Conservation (phyloP, 768 basidiomycete genomes). For the Pluteus cervinus region DNA sequence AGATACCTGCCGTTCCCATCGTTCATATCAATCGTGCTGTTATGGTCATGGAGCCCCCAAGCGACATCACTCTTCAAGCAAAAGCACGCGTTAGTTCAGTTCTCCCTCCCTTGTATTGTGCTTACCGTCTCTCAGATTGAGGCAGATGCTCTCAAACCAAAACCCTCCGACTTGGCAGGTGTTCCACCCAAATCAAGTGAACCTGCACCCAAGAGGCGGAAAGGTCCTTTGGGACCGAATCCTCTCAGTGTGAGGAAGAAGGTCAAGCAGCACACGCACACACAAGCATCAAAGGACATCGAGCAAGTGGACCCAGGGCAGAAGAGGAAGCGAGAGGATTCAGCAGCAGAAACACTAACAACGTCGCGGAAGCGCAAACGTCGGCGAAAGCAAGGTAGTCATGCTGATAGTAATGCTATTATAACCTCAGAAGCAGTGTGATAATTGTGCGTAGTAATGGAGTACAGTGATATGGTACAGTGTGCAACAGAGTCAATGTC, state of each 20-base stretch:
- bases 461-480: not conserved
- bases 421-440: not conserved
- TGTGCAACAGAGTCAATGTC: too few relatives aligned
- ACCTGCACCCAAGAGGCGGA: slow-evolving; percentile 47
- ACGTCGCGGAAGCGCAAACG: slow-evolving; percentile 5
- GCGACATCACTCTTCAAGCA: slow-evolving; percentile 62
- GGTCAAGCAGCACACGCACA: slow-evolving; percentile 29
- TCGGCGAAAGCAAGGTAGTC: slow-evolving; percentile 6
- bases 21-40: slow-evolving; percentile 90
- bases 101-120: not conserved
- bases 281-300: slow-evolving; percentile 36
- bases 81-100: slow-evolving; percentile 52
- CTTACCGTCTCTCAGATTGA: slow-evolving; percentile 45
- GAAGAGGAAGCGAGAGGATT: slow-evolving; percentile 14
- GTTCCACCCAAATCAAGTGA: slow-evolving; percentile 29
- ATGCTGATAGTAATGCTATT: not conserved
- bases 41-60: slow-evolving; percentile 89
- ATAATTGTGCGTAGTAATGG: not conserved
- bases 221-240: slow-evolving; percentile 83
- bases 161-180: slow-evolving; percentile 41
- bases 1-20: slow-evolving; percentile 80
- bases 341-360: slow-evolving; percentile 10
- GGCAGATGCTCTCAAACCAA: slow-evolving; percentile 50
- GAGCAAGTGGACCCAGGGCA: slow-evolving; percentile 26
- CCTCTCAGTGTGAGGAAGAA: slow-evolving; percentile 93